Evolutionary conservation across 2,329 filamentous ascomycete genomes (phyloP).

Genomic region (Ceratocystis papillata): DNA sequence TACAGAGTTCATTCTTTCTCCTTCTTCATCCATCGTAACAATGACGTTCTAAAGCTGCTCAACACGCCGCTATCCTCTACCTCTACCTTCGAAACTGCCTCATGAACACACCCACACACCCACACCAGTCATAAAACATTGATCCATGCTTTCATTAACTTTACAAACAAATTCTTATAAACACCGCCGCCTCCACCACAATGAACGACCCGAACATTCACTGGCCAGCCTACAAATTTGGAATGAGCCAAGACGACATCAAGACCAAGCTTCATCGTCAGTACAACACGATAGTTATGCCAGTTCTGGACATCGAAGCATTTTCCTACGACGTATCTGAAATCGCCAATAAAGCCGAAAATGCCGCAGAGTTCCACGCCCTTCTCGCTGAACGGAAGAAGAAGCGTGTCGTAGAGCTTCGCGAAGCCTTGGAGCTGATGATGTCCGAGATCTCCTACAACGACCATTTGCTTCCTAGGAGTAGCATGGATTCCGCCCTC

Average conservation of each 20-base stretch:
- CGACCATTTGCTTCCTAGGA: not conserved
- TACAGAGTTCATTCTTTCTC: not conserved
- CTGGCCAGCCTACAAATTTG: not conserved
- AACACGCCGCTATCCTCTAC: not conserved
- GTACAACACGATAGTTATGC: slow-evolving; percentile 9
- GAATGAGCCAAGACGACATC: not conserved
- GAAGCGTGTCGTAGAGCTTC: slow-evolving; percentile 3
- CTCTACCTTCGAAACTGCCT: not conserved
- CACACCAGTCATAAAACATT: not conserved
- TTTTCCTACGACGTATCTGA: slow-evolving; percentile 8
- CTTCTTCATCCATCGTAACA: not conserved
- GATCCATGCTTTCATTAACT: not conserved
- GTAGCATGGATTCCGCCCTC: slow-evolving; percentile 7
- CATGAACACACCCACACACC: not conserved
- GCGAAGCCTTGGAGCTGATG: slow-evolving; percentile 5
- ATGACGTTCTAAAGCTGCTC: not conserved
- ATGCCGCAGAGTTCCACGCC: not conserved
- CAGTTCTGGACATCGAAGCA: not conserved
- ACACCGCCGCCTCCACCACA: not conserved
- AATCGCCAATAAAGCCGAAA: not conserved
- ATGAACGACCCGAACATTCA: not conserved
- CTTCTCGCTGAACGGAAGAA: slow-evolving; percentile 7
- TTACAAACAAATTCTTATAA: not conserved
- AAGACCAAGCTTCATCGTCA: not conserved
- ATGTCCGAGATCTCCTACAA: not conserved